These are phyloP conservation scores for Colletotrichum acutatum DNA, from an alignment of 2,329 filamentous ascomycete species.

Conservation along the genomic window DNA sequence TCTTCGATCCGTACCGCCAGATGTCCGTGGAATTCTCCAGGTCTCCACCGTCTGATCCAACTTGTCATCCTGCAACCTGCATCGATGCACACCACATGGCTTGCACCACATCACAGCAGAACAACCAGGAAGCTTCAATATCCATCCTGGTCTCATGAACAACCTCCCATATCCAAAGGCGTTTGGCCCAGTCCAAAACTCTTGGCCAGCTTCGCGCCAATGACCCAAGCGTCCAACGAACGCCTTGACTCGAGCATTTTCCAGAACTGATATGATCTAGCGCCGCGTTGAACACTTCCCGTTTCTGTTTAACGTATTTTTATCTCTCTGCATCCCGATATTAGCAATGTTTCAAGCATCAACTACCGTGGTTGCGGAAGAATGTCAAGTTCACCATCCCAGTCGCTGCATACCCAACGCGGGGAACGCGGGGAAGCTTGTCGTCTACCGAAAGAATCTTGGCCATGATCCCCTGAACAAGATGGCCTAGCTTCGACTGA, in stretches of 20 bases:
- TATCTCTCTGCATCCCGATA: not conserved
- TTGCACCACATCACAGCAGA: not conserved
- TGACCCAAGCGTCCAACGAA: not conserved
- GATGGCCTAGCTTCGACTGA: not conserved
- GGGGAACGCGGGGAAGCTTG: slow-evolving; percentile 6
- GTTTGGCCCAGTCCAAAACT: not conserved
- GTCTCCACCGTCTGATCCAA: not conserved
- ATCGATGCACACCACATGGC: not conserved
- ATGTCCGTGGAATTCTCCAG: not conserved
- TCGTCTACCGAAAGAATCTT: not conserved
- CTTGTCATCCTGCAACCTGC: not conserved
- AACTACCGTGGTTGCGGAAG: not conserved
- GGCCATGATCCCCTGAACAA: not conserved
- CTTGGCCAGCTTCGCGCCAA: not conserved
- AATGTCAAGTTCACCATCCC: not conserved
- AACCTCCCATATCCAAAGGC: not conserved
- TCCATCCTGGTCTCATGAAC: not conserved
- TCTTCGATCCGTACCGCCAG: not conserved
- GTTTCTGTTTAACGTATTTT: not conserved
- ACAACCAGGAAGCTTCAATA: not conserved
- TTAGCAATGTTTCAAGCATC: not conserved
- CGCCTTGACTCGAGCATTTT: not conserved
- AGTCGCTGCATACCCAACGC: not conserved
- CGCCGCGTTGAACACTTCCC: too few species aligned
- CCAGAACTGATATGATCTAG: not conserved